A percentile compares a stretch with the other conserved stretches of the same genome.
phyloP scores from a whole-genome alignment of 192 early-diverging fungal species.

The Dissophora ornata region DNA sequence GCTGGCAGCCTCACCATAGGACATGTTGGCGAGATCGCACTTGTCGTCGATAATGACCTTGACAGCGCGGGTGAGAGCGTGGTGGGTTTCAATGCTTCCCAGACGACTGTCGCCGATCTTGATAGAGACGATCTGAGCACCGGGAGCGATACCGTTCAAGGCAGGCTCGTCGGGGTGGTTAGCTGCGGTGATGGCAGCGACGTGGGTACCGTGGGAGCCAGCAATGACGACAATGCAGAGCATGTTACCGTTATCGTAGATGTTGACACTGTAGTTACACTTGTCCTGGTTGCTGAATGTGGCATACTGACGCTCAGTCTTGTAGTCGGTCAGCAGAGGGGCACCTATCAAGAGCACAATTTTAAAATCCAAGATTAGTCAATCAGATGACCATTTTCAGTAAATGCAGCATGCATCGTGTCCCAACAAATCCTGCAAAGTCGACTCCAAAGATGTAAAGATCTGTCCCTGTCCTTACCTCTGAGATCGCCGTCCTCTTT shows the following conservation, averaged over 20 bases:
- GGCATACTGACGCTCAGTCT: slow-evolving; percentile 75
- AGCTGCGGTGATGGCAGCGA: slow-evolving; percentile 93
- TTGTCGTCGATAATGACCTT: slow-evolving; percentile 75
- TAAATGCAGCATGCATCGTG: background rate
- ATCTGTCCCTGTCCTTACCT: slow-evolving; percentile 37
- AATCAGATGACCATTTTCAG: background rate
- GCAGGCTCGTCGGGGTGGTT: slow-evolving; percentile 86
- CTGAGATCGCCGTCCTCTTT: slow-evolving; percentile 82
- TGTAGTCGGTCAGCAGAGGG: slow-evolving; percentile 78
- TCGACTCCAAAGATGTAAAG: background rate
- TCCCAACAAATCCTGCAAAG: too few relatives aligned
- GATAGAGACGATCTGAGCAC: slow-evolving; percentile 93
- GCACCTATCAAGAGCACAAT: slow-evolving; percentile 32
- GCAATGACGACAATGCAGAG: slow-evolving; percentile 85
- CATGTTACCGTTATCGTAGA: slow-evolving; percentile 85
- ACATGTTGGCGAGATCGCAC: slow-evolving; percentile 86
- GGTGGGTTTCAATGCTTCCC: slow-evolving; percentile 85
- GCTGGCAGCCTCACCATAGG: slow-evolving; percentile 85
- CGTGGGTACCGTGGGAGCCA: slow-evolving; percentile 94
- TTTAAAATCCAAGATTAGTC: background rate
- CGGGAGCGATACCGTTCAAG: slow-evolving; percentile 93
- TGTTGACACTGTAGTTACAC: slow-evolving; percentile 92
- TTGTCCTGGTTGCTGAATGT: slow-evolving; percentile 81
- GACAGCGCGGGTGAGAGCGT: slow-evolving; percentile 84
- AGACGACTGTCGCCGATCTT: slow-evolving; percentile 89